Evolutionary conservation across 129 eudicot species (phyloP), one percentile per base, ranked within the genome.

Genomic region (Helichrysum umbraculigerum): DNA sequence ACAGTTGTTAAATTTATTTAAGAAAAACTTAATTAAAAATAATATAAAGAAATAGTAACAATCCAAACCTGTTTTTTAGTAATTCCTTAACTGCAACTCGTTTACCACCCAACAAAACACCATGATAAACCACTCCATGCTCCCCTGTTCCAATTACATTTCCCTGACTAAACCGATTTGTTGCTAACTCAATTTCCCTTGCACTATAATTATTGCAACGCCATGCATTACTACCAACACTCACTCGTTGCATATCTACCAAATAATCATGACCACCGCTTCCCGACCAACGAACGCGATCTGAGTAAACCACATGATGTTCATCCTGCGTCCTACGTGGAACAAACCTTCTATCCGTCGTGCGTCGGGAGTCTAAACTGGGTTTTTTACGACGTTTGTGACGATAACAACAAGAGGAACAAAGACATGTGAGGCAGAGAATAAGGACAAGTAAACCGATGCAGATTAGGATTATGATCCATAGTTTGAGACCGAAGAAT

Each of bases 11-110:
- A 37, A 37, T 37, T 37, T 37, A 0, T 6, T 25, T 25, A 25
- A 25, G 28, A 25, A 25, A 25, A 25, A 25, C 28, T 25, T 25
- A 25, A 25, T 25, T 1, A 35, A 2, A 32, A 32, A 32, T 2
- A 32, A 32, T 0, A 32, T 2, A 35, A 35, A 6, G 7, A 37
- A 37, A 37, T 1, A 37, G 42, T 37, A 42, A 42, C 51, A 58
- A 44, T 41, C 8, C 4, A 62, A 75, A 76, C 89, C 86, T 73
- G 33, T 74, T 50, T 47, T 60, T 35, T 6, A 76, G n/a, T 62
- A 82, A 64, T 35, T 70, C 75, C 78, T 87, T 80, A 35, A 87
- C 75, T 8, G 85, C 89, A 82, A 85, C 89, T 14, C 73, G 78
- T 34, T 77, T 67, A 34, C 76, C 47, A 56, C 79, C 92, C 2